Evolutionary conservation across 1,284 basidiomycete genomes (phyloP).

Genomic region (Taiwanofungus camphoratus): DNA sequence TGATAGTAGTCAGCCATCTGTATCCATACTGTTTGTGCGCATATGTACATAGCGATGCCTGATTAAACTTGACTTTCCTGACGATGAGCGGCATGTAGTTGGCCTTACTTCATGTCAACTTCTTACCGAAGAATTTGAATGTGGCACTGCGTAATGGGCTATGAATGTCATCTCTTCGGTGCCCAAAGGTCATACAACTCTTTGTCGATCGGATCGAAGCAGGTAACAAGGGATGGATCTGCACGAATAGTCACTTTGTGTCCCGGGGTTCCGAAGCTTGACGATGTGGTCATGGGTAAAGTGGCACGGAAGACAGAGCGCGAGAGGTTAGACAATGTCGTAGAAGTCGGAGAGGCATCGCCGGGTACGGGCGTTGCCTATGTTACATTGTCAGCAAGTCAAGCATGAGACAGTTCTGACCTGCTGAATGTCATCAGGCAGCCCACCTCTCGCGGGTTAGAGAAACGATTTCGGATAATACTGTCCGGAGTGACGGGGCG

Average conservation of each 20-base stretch:
- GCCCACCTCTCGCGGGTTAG: constrained; percentile 1
- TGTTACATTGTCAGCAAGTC: neutral
- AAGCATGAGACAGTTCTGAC: neutral
- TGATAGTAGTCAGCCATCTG: too few species aligned
- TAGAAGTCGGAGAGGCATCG: constrained; percentile 19
- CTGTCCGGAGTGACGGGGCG: constrained; percentile 4
- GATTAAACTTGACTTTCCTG: too few species aligned
- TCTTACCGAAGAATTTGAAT: too few species aligned
- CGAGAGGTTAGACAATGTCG: constrained; percentile 17
- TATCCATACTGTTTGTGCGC: too few species aligned
- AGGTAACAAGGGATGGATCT: constrained; percentile 60
- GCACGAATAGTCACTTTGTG: constrained; percentile 47
- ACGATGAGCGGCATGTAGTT: too few species aligned
- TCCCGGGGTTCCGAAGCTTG: constrained; percentile 24
- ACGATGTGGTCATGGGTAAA: constrained; percentile 16
- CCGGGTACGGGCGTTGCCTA: neutral
- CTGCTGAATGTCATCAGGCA: neutral
- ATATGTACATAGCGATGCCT: too few species aligned
- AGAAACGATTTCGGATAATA: constrained; percentile 6
- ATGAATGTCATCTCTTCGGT: constrained; percentile 37
- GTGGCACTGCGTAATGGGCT: too few species aligned
- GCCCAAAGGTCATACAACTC: constrained; percentile 73
- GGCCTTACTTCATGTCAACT: too few species aligned
- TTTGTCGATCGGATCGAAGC: constrained; percentile 66
- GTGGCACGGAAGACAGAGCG: constrained; percentile 14